phyloP scores from a whole-genome alignment of 345 rosid genomes.

The Aurinia saxatilis region DNA sequence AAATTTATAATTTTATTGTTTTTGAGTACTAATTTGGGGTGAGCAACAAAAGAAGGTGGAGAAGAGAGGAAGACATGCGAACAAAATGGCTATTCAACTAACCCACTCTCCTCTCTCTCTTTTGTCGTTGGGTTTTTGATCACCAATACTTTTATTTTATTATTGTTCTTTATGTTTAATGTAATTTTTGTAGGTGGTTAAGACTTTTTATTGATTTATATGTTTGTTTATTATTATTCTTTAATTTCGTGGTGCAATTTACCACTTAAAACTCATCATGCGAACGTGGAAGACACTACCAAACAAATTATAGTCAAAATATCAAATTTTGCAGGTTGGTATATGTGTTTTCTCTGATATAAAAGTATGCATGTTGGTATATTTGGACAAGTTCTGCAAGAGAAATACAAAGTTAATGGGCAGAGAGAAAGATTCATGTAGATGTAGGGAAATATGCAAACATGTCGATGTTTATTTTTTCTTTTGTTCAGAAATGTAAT shows the following conservation, averaged over 20 bases:
- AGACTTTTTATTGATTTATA: neutral
- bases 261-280: constrained; percentile 10
- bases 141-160: constrained; percentile 12
- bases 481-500: too few species aligned
- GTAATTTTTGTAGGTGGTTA: constrained; percentile 19
- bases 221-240: neutral
- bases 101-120: constrained; percentile 27
- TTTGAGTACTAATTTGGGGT: too few species aligned
- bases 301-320: constrained; percentile 1
- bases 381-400: neutral
- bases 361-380: neutral
- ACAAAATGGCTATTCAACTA: constrained; percentile 34
- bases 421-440: constrained; percentile 11
- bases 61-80: constrained; percentile 27
- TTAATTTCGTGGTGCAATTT: constrained; percentile 23
- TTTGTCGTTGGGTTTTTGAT: constrained; percentile 34
- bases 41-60: constrained; percentile 32
- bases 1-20: too few species aligned
- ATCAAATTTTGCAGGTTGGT: neutral
- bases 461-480: constrained; percentile 12
- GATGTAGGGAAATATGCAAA: neutral
- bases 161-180: neutral
- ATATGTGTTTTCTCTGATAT: too few species aligned
- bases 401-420: neutral
- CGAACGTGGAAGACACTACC: constrained; percentile 30